Percentiles rank a stretch among this genome's conserved stretches.
phyloP scores from a whole-genome alignment of 192 early-diverging fungal genomes.

The Backusella westeae region DNA sequence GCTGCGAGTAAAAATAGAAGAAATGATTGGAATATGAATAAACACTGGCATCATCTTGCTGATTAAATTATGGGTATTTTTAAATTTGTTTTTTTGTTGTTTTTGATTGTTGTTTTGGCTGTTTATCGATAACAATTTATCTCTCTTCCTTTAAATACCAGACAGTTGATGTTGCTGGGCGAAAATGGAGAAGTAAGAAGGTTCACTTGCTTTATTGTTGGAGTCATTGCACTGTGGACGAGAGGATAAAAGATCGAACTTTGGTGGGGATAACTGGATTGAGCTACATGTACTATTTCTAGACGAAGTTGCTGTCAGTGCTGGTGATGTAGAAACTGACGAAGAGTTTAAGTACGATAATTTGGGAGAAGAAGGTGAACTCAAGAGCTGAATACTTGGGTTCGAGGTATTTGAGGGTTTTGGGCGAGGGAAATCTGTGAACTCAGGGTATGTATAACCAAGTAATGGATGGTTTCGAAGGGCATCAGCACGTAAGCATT shows the following conservation, averaged over 20 bases:
- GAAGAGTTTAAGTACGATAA: not conserved
- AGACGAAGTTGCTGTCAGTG: not conserved
- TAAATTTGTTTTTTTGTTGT: not conserved
- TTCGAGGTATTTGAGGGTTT: constrained; percentile 2
- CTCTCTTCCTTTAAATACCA: not conserved
- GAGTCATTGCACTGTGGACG: not conserved
- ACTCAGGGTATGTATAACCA: constrained; percentile 34
- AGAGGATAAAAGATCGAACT: not conserved
- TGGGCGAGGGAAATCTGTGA: constrained; percentile 37
- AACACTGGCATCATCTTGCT: not conserved
- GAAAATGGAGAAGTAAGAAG: not conserved
- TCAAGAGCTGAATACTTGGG: not conserved
- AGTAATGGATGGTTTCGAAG: constrained; percentile 33
- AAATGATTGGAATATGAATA: not conserved
- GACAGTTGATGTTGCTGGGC: not conserved
- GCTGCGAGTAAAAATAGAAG: not conserved
- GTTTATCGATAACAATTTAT: not conserved
- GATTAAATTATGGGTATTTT: not conserved
- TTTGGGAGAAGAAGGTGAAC: not conserved
- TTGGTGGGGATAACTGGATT: not conserved
- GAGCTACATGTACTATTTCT: constrained; percentile 2
- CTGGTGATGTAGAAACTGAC: not conserved
- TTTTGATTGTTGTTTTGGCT: not conserved
- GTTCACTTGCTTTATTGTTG: not conserved
- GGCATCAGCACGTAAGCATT: constrained; percentile 33